phyloP scores from a whole-genome alignment of 2,329 filamentous ascomycete species.

The Nemania sp. region DNA sequence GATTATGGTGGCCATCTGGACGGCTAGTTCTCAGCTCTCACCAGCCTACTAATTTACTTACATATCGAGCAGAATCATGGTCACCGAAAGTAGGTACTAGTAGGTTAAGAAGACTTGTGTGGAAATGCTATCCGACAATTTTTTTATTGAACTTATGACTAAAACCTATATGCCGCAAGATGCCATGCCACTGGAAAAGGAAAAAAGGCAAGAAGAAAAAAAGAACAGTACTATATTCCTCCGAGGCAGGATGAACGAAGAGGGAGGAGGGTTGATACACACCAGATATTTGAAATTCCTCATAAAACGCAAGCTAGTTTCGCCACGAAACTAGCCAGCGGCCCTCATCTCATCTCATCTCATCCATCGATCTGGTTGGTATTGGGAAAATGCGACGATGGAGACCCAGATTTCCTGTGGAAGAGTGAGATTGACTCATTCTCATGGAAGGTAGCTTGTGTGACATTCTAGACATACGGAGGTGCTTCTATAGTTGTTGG shows the following conservation, averaged over 20 bases:
- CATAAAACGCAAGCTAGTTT: conserved; percentile 10
- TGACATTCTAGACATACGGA: conserved; percentile 26
- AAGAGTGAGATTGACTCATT: conserved; percentile 30
- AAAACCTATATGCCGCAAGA: conserved; percentile 6
- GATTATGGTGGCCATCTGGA: too few relatives aligned
- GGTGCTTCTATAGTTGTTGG: conserved; percentile 8
- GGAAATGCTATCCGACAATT: neutral
- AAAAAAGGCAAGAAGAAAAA: neutral
- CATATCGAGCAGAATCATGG: neutral
- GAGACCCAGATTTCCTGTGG: conserved; percentile 19
- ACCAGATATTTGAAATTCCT: conserved; percentile 30
- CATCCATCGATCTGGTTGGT: neutral
- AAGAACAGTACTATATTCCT: conserved; percentile 1
- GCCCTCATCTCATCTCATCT: conserved; percentile 6
- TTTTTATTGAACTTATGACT: conserved; percentile 14
- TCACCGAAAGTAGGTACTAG: too few relatives aligned
- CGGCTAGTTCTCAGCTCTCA: too few relatives aligned
- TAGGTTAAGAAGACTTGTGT: neutral
- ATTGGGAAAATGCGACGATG: conserved; percentile 6
- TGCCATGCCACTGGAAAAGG: neutral
- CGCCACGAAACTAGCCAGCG: too few relatives aligned
- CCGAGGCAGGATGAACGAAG: conserved; percentile 10
- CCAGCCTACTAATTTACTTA: too few relatives aligned
- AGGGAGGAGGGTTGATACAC: conserved; percentile 37
- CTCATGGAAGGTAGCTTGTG: conserved; percentile 9